Percentiles rank a stretch among this genome's conserved stretches.
Evolutionary conservation across 495 filamentous ascomycete species (phyloP).

Genomic region (Xylaria venustula): DNA sequence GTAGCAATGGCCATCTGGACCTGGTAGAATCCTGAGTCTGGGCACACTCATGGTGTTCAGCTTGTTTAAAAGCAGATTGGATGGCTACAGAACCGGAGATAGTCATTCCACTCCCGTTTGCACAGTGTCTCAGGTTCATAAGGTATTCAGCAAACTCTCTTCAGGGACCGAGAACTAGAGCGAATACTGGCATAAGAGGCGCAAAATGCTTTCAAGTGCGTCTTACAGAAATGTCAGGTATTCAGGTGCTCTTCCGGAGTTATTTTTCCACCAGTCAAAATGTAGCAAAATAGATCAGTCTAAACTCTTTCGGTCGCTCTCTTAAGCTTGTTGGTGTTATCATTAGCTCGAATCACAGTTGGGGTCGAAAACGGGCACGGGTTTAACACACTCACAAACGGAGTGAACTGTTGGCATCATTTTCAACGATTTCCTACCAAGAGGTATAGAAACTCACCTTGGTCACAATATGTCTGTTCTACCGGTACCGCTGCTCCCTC

Average conservation of each 20-base stretch:
- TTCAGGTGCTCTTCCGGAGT: not conserved
- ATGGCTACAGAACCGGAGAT: not conserved
- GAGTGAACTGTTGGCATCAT: no score
- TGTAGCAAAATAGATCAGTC: not conserved
- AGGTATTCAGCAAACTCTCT: not conserved
- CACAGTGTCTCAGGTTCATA: not conserved
- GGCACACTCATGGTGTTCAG: not conserved
- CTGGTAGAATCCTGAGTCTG: not conserved
- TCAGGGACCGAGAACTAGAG: not conserved
- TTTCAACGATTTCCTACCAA: no score
- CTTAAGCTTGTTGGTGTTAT: not conserved
- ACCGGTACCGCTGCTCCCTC: no score
- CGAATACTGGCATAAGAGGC: not conserved
- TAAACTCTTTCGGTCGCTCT: not conserved
- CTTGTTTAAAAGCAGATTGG: not conserved
- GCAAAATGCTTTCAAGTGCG: no score
- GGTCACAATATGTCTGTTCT: no score
- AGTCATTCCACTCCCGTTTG: not conserved
- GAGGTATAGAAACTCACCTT: no score
- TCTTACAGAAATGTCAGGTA: not conserved
- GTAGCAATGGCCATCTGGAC: not conserved
- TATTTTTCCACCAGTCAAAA: slow-evolving; percentile 11
- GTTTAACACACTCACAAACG: no score
- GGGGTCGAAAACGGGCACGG: not conserved
- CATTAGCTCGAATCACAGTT: not conserved